Conservation (phyloP, 139 green algal genomes). For the Tetradesmus lagerheimii region DNA sequence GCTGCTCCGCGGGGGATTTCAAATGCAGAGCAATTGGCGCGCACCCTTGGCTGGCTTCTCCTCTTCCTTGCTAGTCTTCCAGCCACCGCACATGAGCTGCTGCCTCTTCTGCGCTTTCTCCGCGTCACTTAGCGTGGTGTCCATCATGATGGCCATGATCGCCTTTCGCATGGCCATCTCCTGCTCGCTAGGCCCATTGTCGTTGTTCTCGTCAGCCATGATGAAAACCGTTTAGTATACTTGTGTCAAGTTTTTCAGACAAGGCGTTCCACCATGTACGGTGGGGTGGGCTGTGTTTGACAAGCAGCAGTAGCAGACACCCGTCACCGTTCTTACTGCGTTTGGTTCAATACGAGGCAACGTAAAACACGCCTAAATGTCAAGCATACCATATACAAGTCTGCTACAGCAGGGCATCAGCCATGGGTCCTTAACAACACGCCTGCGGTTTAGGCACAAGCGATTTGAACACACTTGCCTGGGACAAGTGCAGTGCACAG, state of each 20-base stretch:
- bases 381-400: neutral
- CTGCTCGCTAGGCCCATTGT: constrained; percentile 25
- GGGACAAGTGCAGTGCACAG: neutral
- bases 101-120: constrained; percentile 89
- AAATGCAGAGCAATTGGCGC: neutral
- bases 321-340: neutral
- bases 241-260: neutral
- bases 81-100: constrained; percentile 79
- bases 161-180: neutral
- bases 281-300: neutral
- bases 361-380: neutral
- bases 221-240: neutral
- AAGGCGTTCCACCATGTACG: neutral
- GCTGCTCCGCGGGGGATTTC: neutral
- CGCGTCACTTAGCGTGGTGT: constrained; percentile 80
- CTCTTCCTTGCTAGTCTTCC: constrained; percentile 46
- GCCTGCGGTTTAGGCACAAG: neutral
- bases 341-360: neutral
- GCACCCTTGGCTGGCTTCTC: constrained; percentile 51
- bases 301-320: neutral
- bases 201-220: neutral
- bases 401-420: neutral
- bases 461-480: neutral
- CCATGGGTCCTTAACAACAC: neutral
- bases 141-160: constrained; percentile 83